phyloP scores from a whole-genome alignment of 805 yeast genomes.

The Vanderwaltozyma yarrowii region DNA sequence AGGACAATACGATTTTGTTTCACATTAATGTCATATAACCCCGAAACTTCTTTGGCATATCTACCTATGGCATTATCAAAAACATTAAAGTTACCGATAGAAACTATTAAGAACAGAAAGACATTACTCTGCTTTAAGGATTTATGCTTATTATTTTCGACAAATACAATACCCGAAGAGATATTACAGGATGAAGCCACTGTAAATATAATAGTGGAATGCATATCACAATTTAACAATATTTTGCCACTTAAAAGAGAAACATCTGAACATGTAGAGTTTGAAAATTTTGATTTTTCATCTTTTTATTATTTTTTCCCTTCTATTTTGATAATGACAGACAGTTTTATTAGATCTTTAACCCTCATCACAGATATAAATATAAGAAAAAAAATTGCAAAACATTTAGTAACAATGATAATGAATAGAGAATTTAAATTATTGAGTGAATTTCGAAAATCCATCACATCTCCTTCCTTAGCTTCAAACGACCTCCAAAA shows the following conservation, averaged over 20 bases:
- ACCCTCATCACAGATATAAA: conserved; percentile 16
- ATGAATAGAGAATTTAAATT: conserved; percentile 15
- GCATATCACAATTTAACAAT: conserved; percentile 20
- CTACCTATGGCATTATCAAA: conserved; percentile 18
- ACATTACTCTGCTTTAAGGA: conserved; percentile 31
- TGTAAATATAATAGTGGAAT: conserved; percentile 14
- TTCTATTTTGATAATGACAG: conserved; percentile 23
- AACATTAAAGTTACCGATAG: conserved; percentile 20
- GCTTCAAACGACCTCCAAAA: not conserved
- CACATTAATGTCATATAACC: conserved; percentile 21
- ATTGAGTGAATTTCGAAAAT: conserved; percentile 9
- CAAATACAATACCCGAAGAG: conserved; percentile 47
- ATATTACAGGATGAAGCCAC: conserved; percentile 17
- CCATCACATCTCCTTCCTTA: not conserved
- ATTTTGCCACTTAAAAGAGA: conserved; percentile 67
- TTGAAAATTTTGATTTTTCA: conserved; percentile 73
- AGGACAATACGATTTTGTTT: conserved; percentile 21
- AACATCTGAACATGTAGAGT: conserved; percentile 74
- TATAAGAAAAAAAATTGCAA: conserved; percentile 10
- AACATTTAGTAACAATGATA: conserved; percentile 10
- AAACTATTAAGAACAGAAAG: conserved; percentile 22
- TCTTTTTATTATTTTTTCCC: conserved; percentile 25
- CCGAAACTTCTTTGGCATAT: conserved; percentile 17
- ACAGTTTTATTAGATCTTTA: conserved; percentile 24
- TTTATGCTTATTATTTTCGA: conserved; percentile 62